Conservation (phyloP, 306 rosid genomes). For the Myrica gale region DNA sequence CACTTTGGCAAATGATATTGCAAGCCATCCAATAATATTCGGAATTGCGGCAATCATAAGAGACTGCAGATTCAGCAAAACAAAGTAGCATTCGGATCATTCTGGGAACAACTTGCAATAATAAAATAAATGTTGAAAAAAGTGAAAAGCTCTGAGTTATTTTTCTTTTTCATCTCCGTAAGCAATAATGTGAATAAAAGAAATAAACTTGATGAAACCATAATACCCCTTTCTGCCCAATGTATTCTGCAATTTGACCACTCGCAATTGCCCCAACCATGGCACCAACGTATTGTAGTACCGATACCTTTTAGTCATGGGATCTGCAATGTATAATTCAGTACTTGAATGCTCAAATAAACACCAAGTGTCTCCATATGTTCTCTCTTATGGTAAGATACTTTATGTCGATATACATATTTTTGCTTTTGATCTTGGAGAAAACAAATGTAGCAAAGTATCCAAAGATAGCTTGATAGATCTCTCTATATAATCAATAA, state of each 20-base stretch:
- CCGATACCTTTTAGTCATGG: too few relatives aligned
- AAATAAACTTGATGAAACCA: conserved; percentile 1
- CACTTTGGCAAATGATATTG: conserved; percentile 69
- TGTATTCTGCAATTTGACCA: conserved; percentile 79
- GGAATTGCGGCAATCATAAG: conserved; percentile 72
- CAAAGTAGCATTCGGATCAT: conserved; percentile 16
- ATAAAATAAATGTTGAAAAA: not conserved
- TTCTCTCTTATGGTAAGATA: too few relatives aligned
- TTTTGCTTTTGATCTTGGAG: too few relatives aligned
- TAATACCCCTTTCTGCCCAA: conserved; percentile 85
- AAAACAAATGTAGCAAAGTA: too few relatives aligned
- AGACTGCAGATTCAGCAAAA: conserved; percentile 50
- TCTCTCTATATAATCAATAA: too few relatives aligned
- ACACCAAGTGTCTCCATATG: too few relatives aligned
- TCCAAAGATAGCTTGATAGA: too few relatives aligned
- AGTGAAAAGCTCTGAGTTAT: not conserved
- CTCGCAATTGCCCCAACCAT: conserved; percentile 90
- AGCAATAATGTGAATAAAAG: not conserved
- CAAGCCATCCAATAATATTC: conserved; percentile 71
- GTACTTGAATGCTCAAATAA: too few relatives aligned
- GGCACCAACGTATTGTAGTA: too few relatives aligned
- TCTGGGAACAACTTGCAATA: not conserved
- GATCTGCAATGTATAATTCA: too few relatives aligned
- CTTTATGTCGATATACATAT: too few relatives aligned
- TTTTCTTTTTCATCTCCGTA: not conserved